Base-by-base conservation (phyloP, 2,329 filamentous ascomycete species). In the Aureobasidium pullulans region DNA sequence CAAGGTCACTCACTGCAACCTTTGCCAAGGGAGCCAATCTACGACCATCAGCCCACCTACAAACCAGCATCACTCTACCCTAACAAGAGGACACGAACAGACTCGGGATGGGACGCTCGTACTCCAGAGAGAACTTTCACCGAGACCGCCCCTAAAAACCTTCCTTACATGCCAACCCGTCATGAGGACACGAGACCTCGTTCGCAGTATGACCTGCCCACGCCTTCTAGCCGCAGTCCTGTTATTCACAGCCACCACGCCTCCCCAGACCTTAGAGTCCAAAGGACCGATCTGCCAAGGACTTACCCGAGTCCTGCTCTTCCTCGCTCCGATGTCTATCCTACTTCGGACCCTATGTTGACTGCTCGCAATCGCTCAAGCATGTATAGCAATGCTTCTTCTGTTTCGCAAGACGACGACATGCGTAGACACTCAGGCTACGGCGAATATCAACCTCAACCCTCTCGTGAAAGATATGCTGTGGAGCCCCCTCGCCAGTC, bases 21-120 rank as follows among this genome's bases (percentile, higher is more conserved):
- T 16, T 63, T 62, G 13, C 69, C 69, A 9, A 63, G 66, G 36
- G 70, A 72, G 63, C 69, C 70, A 4, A 62, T 63, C 1, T 68
- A 67, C 61, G 66, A 65, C 19, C 47, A 60, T 28, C 63, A 66
- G 11, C 63, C 64, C 13, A 69, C 67, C 2, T 71, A 69, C 66
- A 71, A 70, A 58, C 70, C 70, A 13, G 65, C 67, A 13, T 64
- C 68, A 19, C 62, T 72, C 1, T 71, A 72, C 57, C 70, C 70
- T 3, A 70, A 70, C 64, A 71, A 72, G 64, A 71, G 69, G 60
- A 65, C 65, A 32, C 62, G 68, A 31, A 70, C 65, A 4, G 66
- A 66, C 28, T 47, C 44, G n/a, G 49, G 53, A n/a, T 49, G 57
- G 42, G 61, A 62, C 6, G n/a, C 47, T 40, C 48, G 60, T 15